Evolutionary conservation across 352 stramenopile species (phyloP), one percentile per base, ranked within the genome.

Genomic region (Pythium pyrilobum): DNA sequence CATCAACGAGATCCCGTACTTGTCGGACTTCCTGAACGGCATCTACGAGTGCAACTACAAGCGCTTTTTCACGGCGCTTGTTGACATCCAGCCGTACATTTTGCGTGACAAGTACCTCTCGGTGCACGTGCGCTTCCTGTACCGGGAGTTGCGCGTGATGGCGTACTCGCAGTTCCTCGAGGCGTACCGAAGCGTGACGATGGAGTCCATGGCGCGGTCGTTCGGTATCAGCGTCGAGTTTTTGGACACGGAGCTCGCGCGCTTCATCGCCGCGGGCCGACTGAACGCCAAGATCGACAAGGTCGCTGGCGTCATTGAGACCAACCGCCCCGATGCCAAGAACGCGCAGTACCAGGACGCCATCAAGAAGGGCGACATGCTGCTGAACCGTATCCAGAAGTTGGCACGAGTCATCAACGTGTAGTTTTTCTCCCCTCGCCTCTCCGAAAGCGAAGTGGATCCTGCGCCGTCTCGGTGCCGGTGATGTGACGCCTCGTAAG

Each of bases 281-380:
- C 71, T 99, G 42, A 98, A 97, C 59, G 97, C 96, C 44, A 99
- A 99, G 77, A 99, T 99, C 72, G 97, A 99, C 75, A 99, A 99
- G 77, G 96, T 98, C 38, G 94, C 79, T 18, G 96, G 95, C 31
- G 94, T 99, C 25, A 97, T 99, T 55, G 94, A 99, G 67, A 99
- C 95, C n/a, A 98, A 98, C 68, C 86, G 96, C 39, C 93, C 96
- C 1, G 97, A 99, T 81, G 85, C 89, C 57, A 99, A 99, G 77
- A 99, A 99, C 78, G 92, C 94, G 16, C 94, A 98, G 72, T 99
- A 99, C 73, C 88, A 98, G 71, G 89, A 97, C 47, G 96, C 97
- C 51, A 98, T 99, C 72, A 98, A 99, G 82, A 95, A 99, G 74
- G 96, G 96, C 51, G 97, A 99, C 80, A 67, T 98, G 64, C 72